Evolutionary conservation across 345 rosid species (phyloP), one percentile per base, ranked within the genome.

Genomic region (Dimocarpus longan): DNA sequence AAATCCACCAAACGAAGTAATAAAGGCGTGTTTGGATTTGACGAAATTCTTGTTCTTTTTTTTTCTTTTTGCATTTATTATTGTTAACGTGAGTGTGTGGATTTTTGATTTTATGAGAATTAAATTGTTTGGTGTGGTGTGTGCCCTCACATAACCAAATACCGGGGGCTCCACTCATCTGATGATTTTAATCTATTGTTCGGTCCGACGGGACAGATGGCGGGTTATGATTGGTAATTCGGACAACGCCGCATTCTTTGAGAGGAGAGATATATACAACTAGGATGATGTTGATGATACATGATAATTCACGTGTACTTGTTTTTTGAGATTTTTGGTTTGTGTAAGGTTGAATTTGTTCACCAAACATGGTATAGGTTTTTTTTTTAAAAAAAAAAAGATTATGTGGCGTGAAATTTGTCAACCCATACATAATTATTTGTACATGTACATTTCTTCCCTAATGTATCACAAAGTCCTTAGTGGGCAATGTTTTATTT

Each of bases 1-100:
- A 62, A 79, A 81, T 57, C 82, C 82, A 80, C 79, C 77, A 71
- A 78, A 81, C 73, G 21, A 82, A 77, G 77, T 83, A 80, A 83
- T 85, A 80, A 76, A 75, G 5, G 68, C 66, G 82, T 85, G 85
- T 85, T 83, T 81, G 87, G 77, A 84, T 83, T 81, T 67, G 68
- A 84, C 71, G 82, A 76, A 79, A 71, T 80, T 85, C 62, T 42
- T 16, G 8, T 5, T 19, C 8, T 22, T 5, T 8, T 73, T 21
- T 39, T 7, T 26, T 78, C 1, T n/a, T 43, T 70, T 21, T 0
- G 43, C 18, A 32, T 68, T 8, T 39, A 37, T n/a, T 67, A 7
- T 5, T 52, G 68, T 43, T 62, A 2, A 22, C 76, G n/a, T 71
- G 84, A 57, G 73, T 50, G 70, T 66, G 57, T 32, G 73, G 73